Evolutionary conservation across 2,329 filamentous ascomycete species (phyloP).

Genomic region (Thielaviopsis ethacetica): DNA sequence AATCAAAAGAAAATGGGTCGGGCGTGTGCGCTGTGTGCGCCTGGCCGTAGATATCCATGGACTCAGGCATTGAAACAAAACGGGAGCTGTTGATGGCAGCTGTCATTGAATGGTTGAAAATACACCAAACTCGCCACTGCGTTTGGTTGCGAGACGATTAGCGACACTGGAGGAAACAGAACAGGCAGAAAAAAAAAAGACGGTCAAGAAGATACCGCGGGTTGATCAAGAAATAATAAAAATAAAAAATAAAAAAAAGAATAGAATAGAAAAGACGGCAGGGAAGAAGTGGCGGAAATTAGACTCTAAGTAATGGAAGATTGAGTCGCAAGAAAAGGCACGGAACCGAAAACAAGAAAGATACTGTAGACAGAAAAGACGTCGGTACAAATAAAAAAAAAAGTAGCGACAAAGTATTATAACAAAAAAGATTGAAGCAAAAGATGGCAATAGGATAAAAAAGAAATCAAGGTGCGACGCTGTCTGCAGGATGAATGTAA

Average conservation of each 20-base stretch:
- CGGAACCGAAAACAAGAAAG: too few relatives aligned
- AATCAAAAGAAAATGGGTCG: conserved; percentile 5
- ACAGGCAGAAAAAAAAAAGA: neutral
- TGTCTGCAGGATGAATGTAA: neutral
- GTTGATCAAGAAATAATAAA: neutral
- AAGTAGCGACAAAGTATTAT: neutral
- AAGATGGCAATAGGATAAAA: neutral
- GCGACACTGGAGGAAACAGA: neutral
- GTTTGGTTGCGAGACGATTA: conserved; percentile 11
- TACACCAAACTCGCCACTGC: neutral
- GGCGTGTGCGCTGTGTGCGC: conserved; percentile 6
- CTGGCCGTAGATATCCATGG: conserved; percentile 7
- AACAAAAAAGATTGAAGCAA: neutral
- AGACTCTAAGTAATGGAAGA: too few relatives aligned
- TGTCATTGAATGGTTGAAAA: conserved; percentile 2
- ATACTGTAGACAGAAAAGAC: too few relatives aligned
- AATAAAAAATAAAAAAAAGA: neutral
- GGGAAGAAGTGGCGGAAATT: too few relatives aligned
- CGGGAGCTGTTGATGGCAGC: conserved; percentile 7
- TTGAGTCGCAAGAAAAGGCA: too few relatives aligned
- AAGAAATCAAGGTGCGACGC: neutral
- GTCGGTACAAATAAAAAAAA: neutral
- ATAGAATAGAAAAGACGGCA: too few relatives aligned
- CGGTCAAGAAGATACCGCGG: neutral
- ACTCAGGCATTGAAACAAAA: conserved; percentile 5